Conservation (phyloP, 2,329 filamentous ascomycete species). For the Aureobasidium namibiae region DNA sequence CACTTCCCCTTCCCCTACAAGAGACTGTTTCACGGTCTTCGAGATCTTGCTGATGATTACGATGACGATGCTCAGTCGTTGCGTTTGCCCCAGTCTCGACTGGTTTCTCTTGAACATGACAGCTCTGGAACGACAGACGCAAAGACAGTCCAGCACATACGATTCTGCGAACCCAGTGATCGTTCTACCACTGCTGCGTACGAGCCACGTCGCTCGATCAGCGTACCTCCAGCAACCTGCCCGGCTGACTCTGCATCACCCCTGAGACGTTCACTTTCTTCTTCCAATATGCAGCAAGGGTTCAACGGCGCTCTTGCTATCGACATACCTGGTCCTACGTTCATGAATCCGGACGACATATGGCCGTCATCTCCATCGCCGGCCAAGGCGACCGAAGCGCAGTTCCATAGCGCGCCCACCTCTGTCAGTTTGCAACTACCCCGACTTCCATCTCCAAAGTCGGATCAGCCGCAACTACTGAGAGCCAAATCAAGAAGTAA, state of each 20-base stretch:
- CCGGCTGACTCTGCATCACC: not conserved
- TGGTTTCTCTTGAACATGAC: not conserved
- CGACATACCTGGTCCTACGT: not conserved
- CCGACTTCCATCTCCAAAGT: not conserved
- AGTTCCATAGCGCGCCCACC: not conserved
- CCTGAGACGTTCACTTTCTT: not conserved
- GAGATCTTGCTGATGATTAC: not conserved
- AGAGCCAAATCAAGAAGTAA: not conserved
- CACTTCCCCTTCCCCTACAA: not conserved
- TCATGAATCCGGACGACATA: not conserved
- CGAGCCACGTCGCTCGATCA: not conserved
- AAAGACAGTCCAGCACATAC: not conserved
- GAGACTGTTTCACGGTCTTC: not conserved
- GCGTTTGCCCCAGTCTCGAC: not conserved
- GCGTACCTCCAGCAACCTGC: not conserved
- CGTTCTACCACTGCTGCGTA: not conserved
- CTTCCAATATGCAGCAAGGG: not conserved
- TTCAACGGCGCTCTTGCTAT: not conserved
- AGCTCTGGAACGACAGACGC: not conserved
- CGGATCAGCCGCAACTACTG: not conserved
- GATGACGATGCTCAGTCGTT: constrained; percentile 11
- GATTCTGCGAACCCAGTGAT: not conserved
- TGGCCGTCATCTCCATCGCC: not conserved
- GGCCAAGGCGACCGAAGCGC: not conserved
- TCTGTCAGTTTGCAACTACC: not conserved